Evolutionary conservation across 2,329 filamentous ascomycete species (phyloP).

Genomic region (Dactylellina sp.): DNA sequence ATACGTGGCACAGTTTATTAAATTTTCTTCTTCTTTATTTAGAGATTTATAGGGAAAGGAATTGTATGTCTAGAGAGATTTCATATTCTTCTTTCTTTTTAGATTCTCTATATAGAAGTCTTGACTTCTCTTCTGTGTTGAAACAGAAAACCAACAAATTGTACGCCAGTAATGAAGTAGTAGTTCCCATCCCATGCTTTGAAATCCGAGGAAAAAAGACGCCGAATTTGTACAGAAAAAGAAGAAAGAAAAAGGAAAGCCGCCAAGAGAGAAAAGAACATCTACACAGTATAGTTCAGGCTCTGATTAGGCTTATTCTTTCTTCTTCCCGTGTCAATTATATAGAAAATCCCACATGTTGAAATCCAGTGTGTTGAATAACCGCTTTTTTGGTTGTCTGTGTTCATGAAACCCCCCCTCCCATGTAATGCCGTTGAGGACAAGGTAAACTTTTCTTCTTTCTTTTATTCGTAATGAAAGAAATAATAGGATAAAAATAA

Average conservation of each 20-base stretch:
- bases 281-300: slow-evolving; percentile 9
- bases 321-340: slow-evolving; percentile 10
- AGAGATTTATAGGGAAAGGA: neutral
- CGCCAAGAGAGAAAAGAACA: slow-evolving; percentile 1
- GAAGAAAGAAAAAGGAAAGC: slow-evolving; percentile 8
- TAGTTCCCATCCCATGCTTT: slow-evolving; percentile 17
- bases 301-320: neutral
- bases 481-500: slow-evolving; percentile 29
- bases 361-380: slow-evolving; percentile 53
- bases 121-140: slow-evolving; percentile 52
- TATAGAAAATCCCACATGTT: slow-evolving; percentile 57
- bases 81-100: slow-evolving; percentile 36
- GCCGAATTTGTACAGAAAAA: slow-evolving; percentile 55
- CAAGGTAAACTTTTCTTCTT: slow-evolving; percentile 40
- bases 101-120: slow-evolving; percentile 57
- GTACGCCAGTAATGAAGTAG: slow-evolving; percentile 25
- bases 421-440: slow-evolving; percentile 56
- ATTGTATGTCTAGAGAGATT: slow-evolving; percentile 47
- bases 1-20: neutral
- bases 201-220: slow-evolving; percentile 13
- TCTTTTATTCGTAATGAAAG: slow-evolving; percentile 51
- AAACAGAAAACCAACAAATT: slow-evolving; percentile 46
- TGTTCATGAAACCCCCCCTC: slow-evolving; percentile 52
- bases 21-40: slow-evolving; percentile 10
- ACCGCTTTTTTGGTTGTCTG: slow-evolving; percentile 39